These are phyloP conservation scores for Citrus sp. DNA, from an alignment of 345 rosid genomes.

Conservation along the genomic window DNA sequence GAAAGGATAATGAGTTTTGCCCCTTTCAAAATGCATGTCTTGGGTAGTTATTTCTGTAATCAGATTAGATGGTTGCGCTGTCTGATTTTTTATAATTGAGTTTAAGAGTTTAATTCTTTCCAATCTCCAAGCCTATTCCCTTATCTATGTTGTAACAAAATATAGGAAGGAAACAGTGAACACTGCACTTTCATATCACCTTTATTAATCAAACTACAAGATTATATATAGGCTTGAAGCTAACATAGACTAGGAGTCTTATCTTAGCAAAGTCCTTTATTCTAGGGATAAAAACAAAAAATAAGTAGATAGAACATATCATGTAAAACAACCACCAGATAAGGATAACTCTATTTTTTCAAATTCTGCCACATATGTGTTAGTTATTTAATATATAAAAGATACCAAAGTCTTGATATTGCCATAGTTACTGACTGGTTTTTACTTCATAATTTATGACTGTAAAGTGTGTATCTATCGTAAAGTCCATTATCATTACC, in stretches of 20 bases:
- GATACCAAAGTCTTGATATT: neutral
- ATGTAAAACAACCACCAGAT: too few species aligned
- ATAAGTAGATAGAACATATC: too few species aligned
- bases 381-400: neutral
- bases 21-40: neutral
- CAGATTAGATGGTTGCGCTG: neutral
- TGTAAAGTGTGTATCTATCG: neutral
- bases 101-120: neutral
- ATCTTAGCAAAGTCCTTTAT: too few species aligned
- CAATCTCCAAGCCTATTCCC: neutral
- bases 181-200: too few species aligned
- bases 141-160: too few species aligned
- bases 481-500: conserved; percentile 5
- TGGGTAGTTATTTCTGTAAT: neutral
- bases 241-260: too few species aligned
- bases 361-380: too few species aligned
- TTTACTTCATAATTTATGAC: neutral
- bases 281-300: too few species aligned
- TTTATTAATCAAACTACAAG: too few species aligned
- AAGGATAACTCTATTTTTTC: too few species aligned
- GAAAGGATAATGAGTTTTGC: neutral
- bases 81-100: neutral
- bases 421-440: neutral
- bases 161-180: too few species aligned
- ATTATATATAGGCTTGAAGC: too few species aligned